Evolutionary conservation across 2,329 filamentous ascomycete genomes (phyloP).

Genomic region (Trematosphaeria pertusa): DNA sequence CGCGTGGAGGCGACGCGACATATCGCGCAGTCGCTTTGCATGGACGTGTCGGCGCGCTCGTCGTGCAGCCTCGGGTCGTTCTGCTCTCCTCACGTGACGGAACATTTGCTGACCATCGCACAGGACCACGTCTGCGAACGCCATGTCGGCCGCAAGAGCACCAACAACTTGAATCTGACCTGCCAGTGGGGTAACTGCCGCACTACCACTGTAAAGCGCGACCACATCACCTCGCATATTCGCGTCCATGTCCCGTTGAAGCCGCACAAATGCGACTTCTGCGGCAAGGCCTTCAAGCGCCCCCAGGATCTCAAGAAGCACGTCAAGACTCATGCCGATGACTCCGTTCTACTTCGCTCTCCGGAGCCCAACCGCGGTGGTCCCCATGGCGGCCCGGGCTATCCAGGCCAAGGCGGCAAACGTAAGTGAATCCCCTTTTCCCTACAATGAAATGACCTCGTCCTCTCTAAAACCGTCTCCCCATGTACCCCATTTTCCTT

Average conservation of each 20-base stretch:
- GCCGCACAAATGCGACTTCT: slow-evolving; percentile 99
- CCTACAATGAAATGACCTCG: neutral
- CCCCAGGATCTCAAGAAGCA: slow-evolving; percentile 99
- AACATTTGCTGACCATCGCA: slow-evolving; percentile 20
- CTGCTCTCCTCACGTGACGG: slow-evolving; percentile 19
- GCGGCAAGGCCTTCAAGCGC: slow-evolving; percentile 98
- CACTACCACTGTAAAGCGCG: slow-evolving; percentile 73
- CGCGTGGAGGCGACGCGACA: neutral
- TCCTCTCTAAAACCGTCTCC: slow-evolving; percentile 10
- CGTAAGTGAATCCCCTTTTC: slow-evolving; percentile 39
- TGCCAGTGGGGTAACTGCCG: slow-evolving; percentile 97
- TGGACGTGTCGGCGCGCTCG: no score
- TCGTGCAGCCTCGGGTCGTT: no score
- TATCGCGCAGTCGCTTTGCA: no score
- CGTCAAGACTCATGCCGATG: slow-evolving; percentile 97
- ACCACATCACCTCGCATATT: neutral
- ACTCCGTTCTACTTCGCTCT: slow-evolving; percentile 76
- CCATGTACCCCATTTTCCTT: slow-evolving; percentile 24
- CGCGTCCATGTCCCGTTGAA: slow-evolving; percentile 82
- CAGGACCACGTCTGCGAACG: slow-evolving; percentile 98
- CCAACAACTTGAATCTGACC: slow-evolving; percentile 96
- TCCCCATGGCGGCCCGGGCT: slow-evolving; percentile 43
- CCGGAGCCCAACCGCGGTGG: slow-evolving; percentile 64
- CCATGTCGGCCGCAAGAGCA: slow-evolving; percentile 98
- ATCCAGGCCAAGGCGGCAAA: slow-evolving; percentile 47